Conservation (phyloP, 2,329 filamentous ascomycete species). For the Pezicula radicicola region DNA sequence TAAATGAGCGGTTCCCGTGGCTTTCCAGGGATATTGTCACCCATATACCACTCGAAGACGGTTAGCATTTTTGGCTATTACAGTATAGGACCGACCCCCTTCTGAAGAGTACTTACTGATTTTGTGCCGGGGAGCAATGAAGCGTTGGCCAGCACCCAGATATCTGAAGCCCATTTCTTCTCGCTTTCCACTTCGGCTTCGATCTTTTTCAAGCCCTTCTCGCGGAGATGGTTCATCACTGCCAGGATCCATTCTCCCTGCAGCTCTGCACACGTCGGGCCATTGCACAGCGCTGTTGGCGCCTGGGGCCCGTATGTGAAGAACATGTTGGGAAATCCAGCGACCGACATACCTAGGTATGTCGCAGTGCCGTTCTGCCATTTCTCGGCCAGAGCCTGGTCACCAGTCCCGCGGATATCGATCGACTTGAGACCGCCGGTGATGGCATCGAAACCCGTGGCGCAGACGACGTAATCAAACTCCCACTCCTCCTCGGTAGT, state of each 20-base stretch:
- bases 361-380: conserved; percentile 31
- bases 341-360: conserved; percentile 35
- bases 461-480: conserved; percentile 27
- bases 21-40: conserved; percentile 52
- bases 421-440: conserved; percentile 30
- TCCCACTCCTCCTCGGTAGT: conserved; percentile 18
- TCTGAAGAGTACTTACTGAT: conserved; percentile 32
- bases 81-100: too few relatives aligned
- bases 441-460: conserved; percentile 39
- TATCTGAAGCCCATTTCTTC: conserved; percentile 44
- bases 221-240: conserved; percentile 44
- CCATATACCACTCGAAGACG: conserved; percentile 41
- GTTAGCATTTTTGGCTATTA: background rate
- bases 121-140: conserved; percentile 46
- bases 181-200: conserved; percentile 44
- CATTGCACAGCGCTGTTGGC: conserved; percentile 49
- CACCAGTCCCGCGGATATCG: conserved; percentile 26
- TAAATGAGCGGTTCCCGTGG: conserved; percentile 48
- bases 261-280: conserved; percentile 49
- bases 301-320: conserved; percentile 36
- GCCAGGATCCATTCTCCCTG: conserved; percentile 56
- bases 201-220: conserved; percentile 44
- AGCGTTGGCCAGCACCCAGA: conserved; percentile 42
- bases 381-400: conserved; percentile 25
- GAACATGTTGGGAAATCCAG: conserved; percentile 42